A percentile compares a stretch with the other conserved stretches of the same genome.
These are phyloP conservation scores for Ilyonectria destructans DNA, from an alignment of 2,329 filamentous ascomycete species.

Conservation along the genomic window DNA sequence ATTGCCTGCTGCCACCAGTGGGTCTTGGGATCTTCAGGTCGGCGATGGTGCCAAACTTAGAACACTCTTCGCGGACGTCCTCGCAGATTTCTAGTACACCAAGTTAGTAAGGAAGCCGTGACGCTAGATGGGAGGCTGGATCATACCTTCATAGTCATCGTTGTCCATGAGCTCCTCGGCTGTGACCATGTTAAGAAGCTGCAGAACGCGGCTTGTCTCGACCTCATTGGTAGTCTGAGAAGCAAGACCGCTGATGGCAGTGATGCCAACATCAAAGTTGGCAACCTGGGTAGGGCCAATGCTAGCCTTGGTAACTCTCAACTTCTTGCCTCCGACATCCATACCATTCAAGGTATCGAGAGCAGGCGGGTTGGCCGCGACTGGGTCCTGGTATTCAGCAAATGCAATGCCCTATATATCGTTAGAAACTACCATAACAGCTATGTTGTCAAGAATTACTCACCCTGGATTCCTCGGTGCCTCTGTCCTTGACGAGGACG, in stretches of 20 bases:
- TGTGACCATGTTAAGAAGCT: constrained; percentile 98
- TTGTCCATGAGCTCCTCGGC: constrained; percentile 93
- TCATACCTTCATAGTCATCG: constrained; percentile 93
- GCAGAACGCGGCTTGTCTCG: constrained; percentile 87
- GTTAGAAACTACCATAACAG: constrained; percentile 49
- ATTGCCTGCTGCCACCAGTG: constrained; percentile 85
- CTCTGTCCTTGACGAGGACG: constrained; percentile 87
- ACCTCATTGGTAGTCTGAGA: constrained; percentile 86
- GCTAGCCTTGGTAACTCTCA: constrained; percentile 91
- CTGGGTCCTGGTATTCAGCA: constrained; percentile 90
- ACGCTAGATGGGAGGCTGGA: too few species aligned
- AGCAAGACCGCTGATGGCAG: constrained; percentile 97
- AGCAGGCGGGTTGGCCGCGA: constrained; percentile 82
- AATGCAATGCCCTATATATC: constrained; percentile 87
- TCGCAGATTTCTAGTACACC: constrained; percentile 87
- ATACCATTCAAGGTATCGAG: constrained; percentile 94
- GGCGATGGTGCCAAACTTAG: constrained; percentile 88
- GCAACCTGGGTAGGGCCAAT: constrained; percentile 94
- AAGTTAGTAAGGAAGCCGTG: constrained; percentile 53
- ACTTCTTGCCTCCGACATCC: constrained; percentile 88
- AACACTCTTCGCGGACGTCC: constrained; percentile 93
- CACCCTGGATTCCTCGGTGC: constrained; percentile 90
- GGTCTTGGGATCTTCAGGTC: constrained; percentile 96
- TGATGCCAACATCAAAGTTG: constrained; percentile 94
- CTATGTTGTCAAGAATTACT: constrained; percentile 52